Percentiles rank a stretch among this genome's conserved stretches.
Evolutionary conservation across 306 rosid genomes (phyloP).

Genomic region (Rosa persica): DNA sequence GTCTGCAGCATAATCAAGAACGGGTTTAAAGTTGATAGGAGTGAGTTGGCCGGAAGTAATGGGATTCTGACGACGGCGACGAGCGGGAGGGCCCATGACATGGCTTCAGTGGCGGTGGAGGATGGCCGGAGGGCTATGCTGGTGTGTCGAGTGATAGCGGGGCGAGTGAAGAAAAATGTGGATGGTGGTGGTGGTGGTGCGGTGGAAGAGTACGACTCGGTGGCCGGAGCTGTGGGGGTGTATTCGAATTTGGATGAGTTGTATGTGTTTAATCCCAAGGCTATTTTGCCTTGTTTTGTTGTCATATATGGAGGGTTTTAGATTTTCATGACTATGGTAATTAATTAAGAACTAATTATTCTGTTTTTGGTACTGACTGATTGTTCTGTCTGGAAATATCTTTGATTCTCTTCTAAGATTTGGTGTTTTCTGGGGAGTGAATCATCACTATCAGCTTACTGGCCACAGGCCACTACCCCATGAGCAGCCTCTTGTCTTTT

Average conservation of each 20-base stretch:
- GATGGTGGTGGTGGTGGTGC: constrained; percentile 36
- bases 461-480: neutral
- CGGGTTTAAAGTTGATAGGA: constrained; percentile 50
- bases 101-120: constrained; percentile 32
- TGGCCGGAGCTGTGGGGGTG: constrained; percentile 72
- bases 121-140: constrained; percentile 68
- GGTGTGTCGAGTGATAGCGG: constrained; percentile 97
- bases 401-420: neutral
- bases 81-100: constrained; percentile 90
- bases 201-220: constrained; percentile 76
- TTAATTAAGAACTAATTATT: neutral
- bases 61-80: constrained; percentile 88
- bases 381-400: neutral
- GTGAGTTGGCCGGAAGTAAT: constrained; percentile 18
- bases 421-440: neutral
- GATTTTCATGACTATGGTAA: constrained; percentile 21
- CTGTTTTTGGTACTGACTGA: neutral
- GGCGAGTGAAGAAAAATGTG: constrained; percentile 83
- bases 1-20: constrained; percentile 72
- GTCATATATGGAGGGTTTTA: constrained; percentile 76
- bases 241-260: constrained; percentile 93
- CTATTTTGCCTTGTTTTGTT: constrained; percentile 98
- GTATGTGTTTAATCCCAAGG: constrained; percentile 67
- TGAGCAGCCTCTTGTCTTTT: neutral
- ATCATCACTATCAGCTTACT: neutral